phyloP scores from a whole-genome alignment of 345 rosid species.

The Anacardium occidentale region DNA sequence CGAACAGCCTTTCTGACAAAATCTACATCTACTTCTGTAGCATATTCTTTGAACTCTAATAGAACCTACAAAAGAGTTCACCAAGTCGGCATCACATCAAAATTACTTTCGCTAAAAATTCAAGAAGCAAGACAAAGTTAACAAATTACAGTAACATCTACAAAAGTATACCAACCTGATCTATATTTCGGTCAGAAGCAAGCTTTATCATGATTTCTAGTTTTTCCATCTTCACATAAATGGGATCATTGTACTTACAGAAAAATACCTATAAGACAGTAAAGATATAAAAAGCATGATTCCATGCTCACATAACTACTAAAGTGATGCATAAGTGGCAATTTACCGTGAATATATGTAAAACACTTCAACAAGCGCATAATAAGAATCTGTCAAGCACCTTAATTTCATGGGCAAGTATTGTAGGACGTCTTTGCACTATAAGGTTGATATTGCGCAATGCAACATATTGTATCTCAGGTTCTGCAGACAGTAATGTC shows the following conservation, averaged over 20 bases:
- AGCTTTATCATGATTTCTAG: constrained; percentile 99
- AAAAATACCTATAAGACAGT: constrained; percentile 73
- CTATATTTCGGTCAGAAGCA: constrained; percentile 97
- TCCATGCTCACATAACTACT: constrained; percentile 7
- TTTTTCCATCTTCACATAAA: constrained; percentile 99
- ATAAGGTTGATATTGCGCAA: constrained; percentile 94
- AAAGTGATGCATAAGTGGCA: constrained; percentile 8
- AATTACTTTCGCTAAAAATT: not conserved
- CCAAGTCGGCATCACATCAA: constrained; percentile 19
- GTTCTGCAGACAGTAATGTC: constrained; percentile 96
- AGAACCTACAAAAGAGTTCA: constrained; percentile 60
- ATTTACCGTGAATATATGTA: not conserved
- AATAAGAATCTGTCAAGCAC: constrained; percentile 36
- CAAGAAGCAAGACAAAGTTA: not conserved
- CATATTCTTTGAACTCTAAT: constrained; percentile 97
- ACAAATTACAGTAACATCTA: not conserved
- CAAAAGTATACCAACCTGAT: constrained; percentile 60
- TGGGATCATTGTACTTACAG: constrained; percentile 99
- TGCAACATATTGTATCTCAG: constrained; percentile 99
- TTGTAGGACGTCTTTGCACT: constrained; percentile 92
- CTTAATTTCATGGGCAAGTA: constrained; percentile 99
- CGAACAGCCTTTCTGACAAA: constrained; percentile 98
- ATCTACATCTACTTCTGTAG: constrained; percentile 98
- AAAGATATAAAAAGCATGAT: constrained; percentile 19
- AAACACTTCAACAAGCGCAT: constrained; percentile 14